Percentiles rank a stretch among this genome's conserved stretches.
These are phyloP conservation scores for Salvia splendens DNA, from an alignment of 257 asterid species.

Conservation along the genomic window DNA sequence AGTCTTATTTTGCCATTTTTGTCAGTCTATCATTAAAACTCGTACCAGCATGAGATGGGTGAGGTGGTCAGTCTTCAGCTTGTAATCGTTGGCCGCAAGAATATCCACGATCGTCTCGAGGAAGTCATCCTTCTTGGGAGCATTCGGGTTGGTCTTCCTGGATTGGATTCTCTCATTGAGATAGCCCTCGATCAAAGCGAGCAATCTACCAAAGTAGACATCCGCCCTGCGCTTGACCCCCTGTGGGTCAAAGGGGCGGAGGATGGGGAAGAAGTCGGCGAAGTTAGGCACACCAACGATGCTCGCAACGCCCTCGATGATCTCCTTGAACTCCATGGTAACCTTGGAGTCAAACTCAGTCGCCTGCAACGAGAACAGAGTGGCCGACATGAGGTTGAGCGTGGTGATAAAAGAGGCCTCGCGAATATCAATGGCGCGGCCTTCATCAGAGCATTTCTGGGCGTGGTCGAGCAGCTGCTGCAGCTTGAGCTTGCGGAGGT, in stretches of 20 bases:
- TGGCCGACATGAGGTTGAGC: constrained; percentile 43
- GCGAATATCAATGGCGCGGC: constrained; percentile 36
- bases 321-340: constrained; percentile 36
- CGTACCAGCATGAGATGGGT: no score
- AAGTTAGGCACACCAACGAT: constrained; percentile 40
- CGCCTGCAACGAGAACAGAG: constrained; percentile 39
- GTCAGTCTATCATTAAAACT: no score
- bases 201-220: constrained; percentile 27
- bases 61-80: no score
- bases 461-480: constrained; percentile 29
- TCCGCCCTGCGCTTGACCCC: constrained; percentile 36
- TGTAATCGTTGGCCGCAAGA: no score
- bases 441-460: constrained; percentile 9
- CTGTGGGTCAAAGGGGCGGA: constrained; percentile 43
- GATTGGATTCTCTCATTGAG: no score
- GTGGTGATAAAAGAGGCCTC: constrained; percentile 42
- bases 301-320: constrained; percentile 36
- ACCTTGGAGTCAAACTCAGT: constrained; percentile 31
- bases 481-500: constrained; percentile 35
- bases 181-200: background rate
- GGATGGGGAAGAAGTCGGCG: constrained; percentile 45
- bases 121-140: no score
- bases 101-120: no score
- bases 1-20: no score
- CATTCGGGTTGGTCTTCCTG: no score